Evolutionary conservation across 2,329 filamentous ascomycete species (phyloP).

Genomic region (Pseudogymnoascus sp.): DNA sequence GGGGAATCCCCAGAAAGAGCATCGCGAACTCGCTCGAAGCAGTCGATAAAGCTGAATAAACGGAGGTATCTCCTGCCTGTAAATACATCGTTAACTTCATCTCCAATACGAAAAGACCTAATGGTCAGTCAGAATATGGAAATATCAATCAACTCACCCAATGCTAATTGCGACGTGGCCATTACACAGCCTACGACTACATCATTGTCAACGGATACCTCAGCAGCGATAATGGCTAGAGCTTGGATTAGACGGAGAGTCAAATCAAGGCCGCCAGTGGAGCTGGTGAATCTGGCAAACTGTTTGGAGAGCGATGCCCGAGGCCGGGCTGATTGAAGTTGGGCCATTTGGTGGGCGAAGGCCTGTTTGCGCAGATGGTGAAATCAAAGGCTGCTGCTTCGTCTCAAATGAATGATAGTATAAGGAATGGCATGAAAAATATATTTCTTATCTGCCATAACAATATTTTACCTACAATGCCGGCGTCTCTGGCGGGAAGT

Average conservation of each 20-base stretch:
- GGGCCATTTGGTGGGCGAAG: neutral
- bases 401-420: neutral
- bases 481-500: neutral
- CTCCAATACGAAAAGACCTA: too few relatives aligned
- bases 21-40: slow-evolving; percentile 10
- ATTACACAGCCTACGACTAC: neutral
- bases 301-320: slow-evolving; percentile 15
- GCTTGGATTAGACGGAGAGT: slow-evolving; percentile 19
- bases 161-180: neutral
- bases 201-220: neutral
- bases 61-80: slow-evolving; percentile 13
- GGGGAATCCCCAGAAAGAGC: neutral
- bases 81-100: neutral
- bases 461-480: neutral
- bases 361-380: neutral
- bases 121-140: neutral
- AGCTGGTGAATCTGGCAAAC: slow-evolving; percentile 20
- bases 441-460: neutral
- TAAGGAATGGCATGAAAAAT: neutral
- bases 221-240: slow-evolving; percentile 12
- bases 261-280: slow-evolving; percentile 18
- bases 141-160: neutral
- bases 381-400: neutral
- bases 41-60: slow-evolving; percentile 11
- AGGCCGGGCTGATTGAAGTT: neutral